Percentiles rank a stretch among this genome's conserved stretches.
These are phyloP conservation scores for Discostella stelligera DNA, from an alignment of 352 stramenopile species.

Conservation along the genomic window DNA sequence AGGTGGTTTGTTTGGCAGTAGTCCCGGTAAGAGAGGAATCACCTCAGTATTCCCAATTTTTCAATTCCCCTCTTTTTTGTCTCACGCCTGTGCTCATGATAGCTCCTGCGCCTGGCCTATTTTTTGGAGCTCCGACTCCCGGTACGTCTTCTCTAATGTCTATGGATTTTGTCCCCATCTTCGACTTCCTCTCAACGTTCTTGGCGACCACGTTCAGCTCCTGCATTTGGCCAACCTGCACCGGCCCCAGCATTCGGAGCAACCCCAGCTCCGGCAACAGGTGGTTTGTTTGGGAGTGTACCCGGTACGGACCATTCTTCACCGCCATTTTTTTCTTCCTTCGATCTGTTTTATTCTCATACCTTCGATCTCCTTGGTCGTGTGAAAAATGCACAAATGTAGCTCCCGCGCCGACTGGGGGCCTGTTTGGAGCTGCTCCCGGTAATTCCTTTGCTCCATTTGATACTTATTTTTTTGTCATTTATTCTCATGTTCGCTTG, in stretches of 20 bases:
- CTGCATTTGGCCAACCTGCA: constrained; percentile 35
- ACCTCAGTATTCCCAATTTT: constrained; percentile 10
- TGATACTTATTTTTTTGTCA: constrained; percentile 6
- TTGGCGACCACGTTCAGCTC: constrained; percentile 13
- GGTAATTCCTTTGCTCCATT: constrained; percentile 9
- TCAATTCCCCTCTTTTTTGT: background rate
- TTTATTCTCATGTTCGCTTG: constrained; percentile 3
- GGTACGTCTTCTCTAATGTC: constrained; percentile 16
- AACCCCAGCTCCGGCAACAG: constrained; percentile 27
- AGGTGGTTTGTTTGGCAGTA: constrained; percentile 45
- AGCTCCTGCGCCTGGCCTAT: constrained; percentile 48
- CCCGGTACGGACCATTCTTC: constrained; percentile 14
- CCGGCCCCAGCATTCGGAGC: constrained; percentile 31
- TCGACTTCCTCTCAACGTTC: background rate
- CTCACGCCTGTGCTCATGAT: background rate
- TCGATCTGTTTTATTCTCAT: background rate
- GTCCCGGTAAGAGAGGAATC: constrained; percentile 17
- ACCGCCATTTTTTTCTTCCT: constrained; percentile 4
- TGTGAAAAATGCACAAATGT: background rate
- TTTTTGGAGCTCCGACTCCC: constrained; percentile 36
- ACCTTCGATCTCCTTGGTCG: background rate
- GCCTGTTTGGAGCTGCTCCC: constrained; percentile 54
- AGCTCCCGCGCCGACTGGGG: constrained; percentile 37
- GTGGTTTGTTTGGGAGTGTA: constrained; percentile 48
- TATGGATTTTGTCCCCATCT: background rate